phyloP scores from a whole-genome alignment of 352 stramenopile genomes.

The Phytopythium mirpurense region DNA sequence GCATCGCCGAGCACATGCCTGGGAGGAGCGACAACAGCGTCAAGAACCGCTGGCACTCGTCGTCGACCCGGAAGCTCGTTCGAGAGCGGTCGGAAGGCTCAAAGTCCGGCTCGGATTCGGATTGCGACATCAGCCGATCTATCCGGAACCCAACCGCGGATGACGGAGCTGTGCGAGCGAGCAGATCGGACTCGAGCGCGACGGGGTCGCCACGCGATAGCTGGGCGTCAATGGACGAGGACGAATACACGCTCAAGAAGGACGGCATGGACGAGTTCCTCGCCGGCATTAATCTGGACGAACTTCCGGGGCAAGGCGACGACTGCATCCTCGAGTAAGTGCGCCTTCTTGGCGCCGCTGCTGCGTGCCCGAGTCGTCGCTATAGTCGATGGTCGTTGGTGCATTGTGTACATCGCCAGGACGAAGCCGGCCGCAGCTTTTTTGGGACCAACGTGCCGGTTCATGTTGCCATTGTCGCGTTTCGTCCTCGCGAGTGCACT shows the following conservation, averaged over 20 bases:
- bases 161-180: too few relatives aligned
- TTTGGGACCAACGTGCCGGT: too few relatives aligned
- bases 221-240: background rate
- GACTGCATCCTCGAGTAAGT: too few relatives aligned
- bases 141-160: too few relatives aligned
- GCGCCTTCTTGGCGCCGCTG: too few relatives aligned
- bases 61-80: background rate
- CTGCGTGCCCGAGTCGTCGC: too few relatives aligned
- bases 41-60: constrained; percentile 50
- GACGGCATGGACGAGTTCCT: background rate
- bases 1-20: constrained; percentile 36
- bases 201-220: background rate
- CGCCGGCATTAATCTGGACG: background rate
- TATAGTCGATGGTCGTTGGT: too few relatives aligned
- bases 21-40: constrained; percentile 47
- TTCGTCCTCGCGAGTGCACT: too few relatives aligned
- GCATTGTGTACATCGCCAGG: too few relatives aligned
- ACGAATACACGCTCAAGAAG: background rate
- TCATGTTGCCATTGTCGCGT: too few relatives aligned
- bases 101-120: background rate
- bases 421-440: too few relatives aligned
- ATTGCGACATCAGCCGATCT: background rate
- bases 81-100: background rate
- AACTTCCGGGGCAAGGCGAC: too few relatives aligned
- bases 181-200: background rate